These are phyloP conservation scores for Lachnellula arida DNA, from an alignment of 2,329 filamentous ascomycete species.

Conservation along the genomic window DNA sequence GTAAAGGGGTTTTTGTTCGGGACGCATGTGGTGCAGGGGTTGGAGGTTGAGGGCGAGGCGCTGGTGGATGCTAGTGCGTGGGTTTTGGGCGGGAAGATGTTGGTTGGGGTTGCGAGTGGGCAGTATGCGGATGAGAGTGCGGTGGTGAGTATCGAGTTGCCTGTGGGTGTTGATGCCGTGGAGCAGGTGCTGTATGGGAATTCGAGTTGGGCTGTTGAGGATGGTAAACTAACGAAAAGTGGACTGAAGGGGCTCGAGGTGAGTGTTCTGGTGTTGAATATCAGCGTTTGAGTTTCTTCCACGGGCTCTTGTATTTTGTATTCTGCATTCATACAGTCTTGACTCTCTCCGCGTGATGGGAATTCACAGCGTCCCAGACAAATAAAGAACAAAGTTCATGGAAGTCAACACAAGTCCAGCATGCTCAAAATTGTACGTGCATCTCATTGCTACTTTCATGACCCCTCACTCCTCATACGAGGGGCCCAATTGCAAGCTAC, in stretches of 20 bases:
- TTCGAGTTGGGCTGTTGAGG: slow-evolving; percentile 17
- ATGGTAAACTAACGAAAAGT: slow-evolving; percentile 16
- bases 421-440: not conserved
- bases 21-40: slow-evolving; percentile 16
- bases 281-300: not conserved
- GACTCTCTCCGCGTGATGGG: too few relatives aligned
- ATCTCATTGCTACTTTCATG: not conserved
- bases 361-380: too few relatives aligned
- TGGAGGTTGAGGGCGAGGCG: slow-evolving; percentile 9
- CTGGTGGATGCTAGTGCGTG: slow-evolving; percentile 38
- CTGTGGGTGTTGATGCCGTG: slow-evolving; percentile 4
- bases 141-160: slow-evolving; percentile 18
- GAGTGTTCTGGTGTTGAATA: slow-evolving; percentile 18
- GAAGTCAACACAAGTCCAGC: not conserved
- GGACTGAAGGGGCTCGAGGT: slow-evolving; percentile 24
- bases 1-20: slow-evolving; percentile 36
- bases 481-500: not conserved
- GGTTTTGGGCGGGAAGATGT: slow-evolving; percentile 32
- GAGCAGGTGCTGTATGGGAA: slow-evolving; percentile 21
- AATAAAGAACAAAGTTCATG: too few relatives aligned
- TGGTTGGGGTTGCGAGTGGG: slow-evolving; percentile 38
- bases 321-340: not conserved
- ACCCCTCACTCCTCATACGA: not conserved
- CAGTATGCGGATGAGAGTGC: slow-evolving; percentile 23
- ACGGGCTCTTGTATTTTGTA: not conserved